phyloP scores from a whole-genome alignment of 192 early-diverging fungal genomes.

The Geranomyces variabilis region DNA sequence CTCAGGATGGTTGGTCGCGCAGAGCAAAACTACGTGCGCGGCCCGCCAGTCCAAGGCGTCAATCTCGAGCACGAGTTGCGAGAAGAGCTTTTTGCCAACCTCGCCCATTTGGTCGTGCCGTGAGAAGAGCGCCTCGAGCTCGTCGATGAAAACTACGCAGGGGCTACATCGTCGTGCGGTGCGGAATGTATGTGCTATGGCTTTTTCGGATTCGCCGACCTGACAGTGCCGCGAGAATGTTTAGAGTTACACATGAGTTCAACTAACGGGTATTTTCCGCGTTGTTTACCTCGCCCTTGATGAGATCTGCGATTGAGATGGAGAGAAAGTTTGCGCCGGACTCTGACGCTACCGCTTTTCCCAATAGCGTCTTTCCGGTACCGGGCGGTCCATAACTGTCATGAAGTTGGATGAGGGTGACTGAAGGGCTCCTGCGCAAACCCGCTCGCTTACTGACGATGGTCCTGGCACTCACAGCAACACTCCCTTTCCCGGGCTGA shows the following conservation, averaged over 20 bases:
- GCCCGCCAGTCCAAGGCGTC: slow-evolving; percentile 61
- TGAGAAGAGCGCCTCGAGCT: slow-evolving; percentile 89
- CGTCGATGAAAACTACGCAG: slow-evolving; percentile 90
- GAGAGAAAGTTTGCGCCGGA: slow-evolving; percentile 80
- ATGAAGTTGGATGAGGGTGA: neutral
- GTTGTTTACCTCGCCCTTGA: slow-evolving; percentile 74
- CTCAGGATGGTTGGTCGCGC: slow-evolving; percentile 83
- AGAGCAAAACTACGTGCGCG: slow-evolving; percentile 73
- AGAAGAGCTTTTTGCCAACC: slow-evolving; percentile 60
- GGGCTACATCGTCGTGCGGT: slow-evolving; percentile 72
- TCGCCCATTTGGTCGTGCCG: slow-evolving; percentile 67
- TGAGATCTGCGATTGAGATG: slow-evolving; percentile 76
- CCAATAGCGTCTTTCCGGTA: slow-evolving; percentile 91
- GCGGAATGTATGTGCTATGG: slow-evolving; percentile 73
- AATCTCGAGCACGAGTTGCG: slow-evolving; percentile 79
- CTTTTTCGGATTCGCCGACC: slow-evolving; percentile 95
- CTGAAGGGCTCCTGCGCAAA: too few relatives aligned
- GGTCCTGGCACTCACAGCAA: slow-evolving; percentile 66
- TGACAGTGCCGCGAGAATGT: slow-evolving; percentile 21
- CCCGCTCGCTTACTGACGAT: too few relatives aligned
- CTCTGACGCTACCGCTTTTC: slow-evolving; percentile 80
- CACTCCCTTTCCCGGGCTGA: slow-evolving; percentile 77
- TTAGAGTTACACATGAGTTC: too few relatives aligned
- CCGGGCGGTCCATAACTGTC: slow-evolving; percentile 79
- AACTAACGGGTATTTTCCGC: neutral